Evolutionary conservation across 2,329 filamentous ascomycete species (phyloP), one percentile per base, ranked within the genome.

Genomic region (Ophiostoma australiae): DNA sequence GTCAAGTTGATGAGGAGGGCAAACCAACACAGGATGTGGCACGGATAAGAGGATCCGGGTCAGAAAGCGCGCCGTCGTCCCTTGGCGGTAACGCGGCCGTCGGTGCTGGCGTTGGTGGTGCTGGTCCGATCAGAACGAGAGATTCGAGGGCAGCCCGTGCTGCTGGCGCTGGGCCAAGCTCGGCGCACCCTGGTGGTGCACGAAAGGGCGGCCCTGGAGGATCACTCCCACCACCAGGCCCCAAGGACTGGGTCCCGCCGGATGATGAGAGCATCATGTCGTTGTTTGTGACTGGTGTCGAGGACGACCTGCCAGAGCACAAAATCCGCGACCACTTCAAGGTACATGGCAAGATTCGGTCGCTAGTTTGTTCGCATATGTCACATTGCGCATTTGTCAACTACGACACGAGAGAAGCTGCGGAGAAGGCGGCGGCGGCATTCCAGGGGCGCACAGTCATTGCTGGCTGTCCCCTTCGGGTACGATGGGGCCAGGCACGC

Each of bases 381-480:
- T 94, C 94, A 20, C 95, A 98, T 78, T 98, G 94, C 79, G 95
- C 95, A 1, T 99, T 98, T 78, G 85, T 99, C 81, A 99, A 99
- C 81, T 99, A 93, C 79, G 89, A 93, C 75, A 92, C 90, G 3
- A 87, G 95, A 71, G 89, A 92, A 73, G 90, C 87, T 0, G 95
- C 96, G 0, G 95, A 99, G 81, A 89, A 86, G 72, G 96, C 96
- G 0, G 92, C 95, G 0, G 88, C 88, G 44, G 88, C 91, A 27
- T 94, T 93, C 75, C 91, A 97, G 79, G 95, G 96, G 6, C 91
- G 91, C 73, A 93, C 93, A 0, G 88, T 98, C 7, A 92, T 99
- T 76, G 90, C 93, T 48, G 95, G 95, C 3, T 97, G 94, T 76
- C 95, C 95, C 0, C 80, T 99, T 73, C 85, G 94, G 41, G 89